phyloP scores from a whole-genome alignment of 75 land plant species.

The Sequoia sempervirens region DNA sequence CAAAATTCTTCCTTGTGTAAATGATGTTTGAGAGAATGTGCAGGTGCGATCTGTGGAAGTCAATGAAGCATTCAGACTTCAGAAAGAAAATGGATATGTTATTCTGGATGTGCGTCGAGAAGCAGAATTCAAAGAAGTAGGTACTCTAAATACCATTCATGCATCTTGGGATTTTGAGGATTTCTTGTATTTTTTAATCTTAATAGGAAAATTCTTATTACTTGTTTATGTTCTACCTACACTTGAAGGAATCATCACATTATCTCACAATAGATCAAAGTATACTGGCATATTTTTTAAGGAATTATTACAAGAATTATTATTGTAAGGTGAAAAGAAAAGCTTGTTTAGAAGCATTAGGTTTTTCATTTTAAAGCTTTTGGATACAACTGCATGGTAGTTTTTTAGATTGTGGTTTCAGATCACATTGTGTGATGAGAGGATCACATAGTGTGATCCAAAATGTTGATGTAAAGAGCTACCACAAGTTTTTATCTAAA shows the following conservation, averaged over 20 bases:
- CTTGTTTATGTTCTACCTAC: background rate
- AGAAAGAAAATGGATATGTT: slow-evolving; percentile 81
- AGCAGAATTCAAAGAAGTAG: slow-evolving; percentile 81
- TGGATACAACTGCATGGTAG: too few relatives aligned
- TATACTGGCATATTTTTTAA: background rate
- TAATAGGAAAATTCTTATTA: background rate
- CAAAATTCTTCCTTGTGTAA: background rate
- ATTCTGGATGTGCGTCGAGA: slow-evolving; percentile 96
- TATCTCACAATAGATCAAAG: background rate
- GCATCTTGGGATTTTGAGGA: background rate
- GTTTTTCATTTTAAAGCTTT: too few relatives aligned
- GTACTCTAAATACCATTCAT: background rate
- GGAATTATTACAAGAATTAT: background rate
- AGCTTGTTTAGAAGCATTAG: too few relatives aligned
- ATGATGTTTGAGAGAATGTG: background rate
- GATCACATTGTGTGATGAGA: too few relatives aligned
- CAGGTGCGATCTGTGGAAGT: slow-evolving; percentile 86
- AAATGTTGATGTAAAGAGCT: too few relatives aligned
- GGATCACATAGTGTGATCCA: too few relatives aligned
- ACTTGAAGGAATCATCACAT: background rate
- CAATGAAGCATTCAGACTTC: slow-evolving; percentile 85
- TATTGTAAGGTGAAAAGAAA: background rate
- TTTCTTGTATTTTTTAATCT: background rate
- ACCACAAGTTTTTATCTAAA: too few relatives aligned
- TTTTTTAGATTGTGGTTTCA: too few relatives aligned